Base-by-base conservation (phyloP, 306 rosid species). In the Prunus campanulata region DNA sequence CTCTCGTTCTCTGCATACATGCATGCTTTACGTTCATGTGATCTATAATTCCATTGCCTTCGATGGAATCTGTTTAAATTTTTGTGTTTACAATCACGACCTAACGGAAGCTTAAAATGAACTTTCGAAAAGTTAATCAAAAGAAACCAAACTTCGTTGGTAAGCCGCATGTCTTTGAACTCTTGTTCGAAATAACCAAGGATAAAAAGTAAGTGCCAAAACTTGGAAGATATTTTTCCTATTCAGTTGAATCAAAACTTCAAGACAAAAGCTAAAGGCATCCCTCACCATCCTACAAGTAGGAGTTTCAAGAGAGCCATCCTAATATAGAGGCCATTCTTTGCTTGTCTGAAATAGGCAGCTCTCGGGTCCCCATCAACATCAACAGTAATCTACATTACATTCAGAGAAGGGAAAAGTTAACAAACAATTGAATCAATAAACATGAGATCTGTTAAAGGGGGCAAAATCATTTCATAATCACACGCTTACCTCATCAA, bases 271-370 rank as follows among this genome's bases (percentile, higher is more conserved):
- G 18, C 32, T 4, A 25, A 29, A 16, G 6, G 35, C 27, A 13
- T 19, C 75, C 67, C 70, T 85, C 68, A 91, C 96, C 92, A 90
- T 60, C 98, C 97, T 59, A 90, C 82, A 65, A 91, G 92, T 49
- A 93, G 72, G 85, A 93, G 98, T 72, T 93, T 91, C 82, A 91
- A 66, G 72, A 91, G 90, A 3, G 97, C 93, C 98, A 93, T 91
- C 74, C 97, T 81, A 63, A 88, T 93, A 70, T 85, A 87, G n/a
- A 88, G 88, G 76, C 98, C 96, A 42, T 93, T 91, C 85, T 93
- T 91, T 69, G 96, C 97, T 66, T 91, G 98, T 78, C 93, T 85
- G 74, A 93, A 93, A 85, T 88, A 90, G 77, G 96, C 93, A 69
- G 93, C 97, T 76, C 93, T 86, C 3, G 90, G 84, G 85, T 93